Conservation (phyloP, 2,329 filamentous ascomycete genomes). For the Talaromyces sp. region DNA sequence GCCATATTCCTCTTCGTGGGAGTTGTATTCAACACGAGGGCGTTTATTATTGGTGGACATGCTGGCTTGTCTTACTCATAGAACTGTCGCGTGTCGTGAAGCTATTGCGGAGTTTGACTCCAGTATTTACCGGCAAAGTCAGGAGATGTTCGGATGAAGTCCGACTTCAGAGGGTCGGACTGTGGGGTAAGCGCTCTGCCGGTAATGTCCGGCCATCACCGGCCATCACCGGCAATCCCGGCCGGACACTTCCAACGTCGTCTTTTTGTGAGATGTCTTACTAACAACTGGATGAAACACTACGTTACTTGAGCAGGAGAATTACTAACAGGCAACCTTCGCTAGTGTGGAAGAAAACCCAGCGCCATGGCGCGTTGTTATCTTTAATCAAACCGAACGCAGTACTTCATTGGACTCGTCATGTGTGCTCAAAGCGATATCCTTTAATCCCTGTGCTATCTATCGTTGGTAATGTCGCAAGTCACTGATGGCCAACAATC, state of each 20-base stretch:
- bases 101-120: neutral
- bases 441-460: constrained; percentile 2
- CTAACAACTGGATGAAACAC: neutral
- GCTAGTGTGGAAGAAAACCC: neutral
- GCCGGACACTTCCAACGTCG: neutral
- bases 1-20: constrained; percentile 4
- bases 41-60: constrained; percentile 12
- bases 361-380: neutral
- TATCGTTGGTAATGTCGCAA: constrained; percentile 12
- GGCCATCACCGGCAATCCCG: neutral
- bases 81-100: neutral
- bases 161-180: neutral
- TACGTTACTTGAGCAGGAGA: neutral
- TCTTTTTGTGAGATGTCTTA: neutral
- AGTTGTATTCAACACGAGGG: neutral
- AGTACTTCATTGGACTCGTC: neutral
- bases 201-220: constrained; percentile 5
- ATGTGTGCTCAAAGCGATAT: neutral
- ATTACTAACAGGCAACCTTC: neutral
- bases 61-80: neutral
- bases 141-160: neutral
- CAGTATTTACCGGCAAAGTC: neutral
- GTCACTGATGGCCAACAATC: constrained; percentile 9
- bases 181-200: neutral
- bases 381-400: neutral